Percentiles rank a stretch among this genome's conserved stretches.
phyloP scores from a whole-genome alignment of 306 rosid genomes.

The Fragaria ananassa region DNA sequence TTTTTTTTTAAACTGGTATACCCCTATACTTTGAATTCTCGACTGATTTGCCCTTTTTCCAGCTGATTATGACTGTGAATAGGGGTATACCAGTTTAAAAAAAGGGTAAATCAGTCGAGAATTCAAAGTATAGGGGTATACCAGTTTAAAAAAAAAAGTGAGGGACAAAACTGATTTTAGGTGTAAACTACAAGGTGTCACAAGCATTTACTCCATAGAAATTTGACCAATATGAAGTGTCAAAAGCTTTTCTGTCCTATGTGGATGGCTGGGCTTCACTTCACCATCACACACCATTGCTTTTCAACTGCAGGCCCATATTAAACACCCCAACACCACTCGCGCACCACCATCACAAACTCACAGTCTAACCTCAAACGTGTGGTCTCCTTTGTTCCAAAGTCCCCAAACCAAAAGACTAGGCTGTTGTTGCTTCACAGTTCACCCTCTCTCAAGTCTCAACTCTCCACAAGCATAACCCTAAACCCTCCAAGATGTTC shows the following conservation, averaged over 20 bases:
- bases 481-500: slow-evolving; percentile 35
- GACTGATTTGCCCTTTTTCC: no score
- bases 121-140: no score
- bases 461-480: background rate
- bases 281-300: background rate
- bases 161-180: no score
- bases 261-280: background rate
- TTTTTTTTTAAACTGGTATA: no score
- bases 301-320: slow-evolving; percentile 1
- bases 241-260: background rate
- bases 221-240: background rate
- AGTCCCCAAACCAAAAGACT: background rate
- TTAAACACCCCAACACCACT: background rate
- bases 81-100: no score
- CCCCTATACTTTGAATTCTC: no score
- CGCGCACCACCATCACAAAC: slow-evolving; percentile 29
- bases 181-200: no score
- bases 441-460: background rate
- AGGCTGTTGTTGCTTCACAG: background rate
- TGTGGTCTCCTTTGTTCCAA: slow-evolving; percentile 17
- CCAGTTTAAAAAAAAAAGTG: no score
- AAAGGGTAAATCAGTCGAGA: no score
- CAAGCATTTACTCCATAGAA: no score
- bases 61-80: no score
- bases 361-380: slow-evolving; percentile 18